These are phyloP conservation scores for Fusarium virguliforme DNA, from an alignment of 2,329 filamentous ascomycete species.

Conservation along the genomic window DNA sequence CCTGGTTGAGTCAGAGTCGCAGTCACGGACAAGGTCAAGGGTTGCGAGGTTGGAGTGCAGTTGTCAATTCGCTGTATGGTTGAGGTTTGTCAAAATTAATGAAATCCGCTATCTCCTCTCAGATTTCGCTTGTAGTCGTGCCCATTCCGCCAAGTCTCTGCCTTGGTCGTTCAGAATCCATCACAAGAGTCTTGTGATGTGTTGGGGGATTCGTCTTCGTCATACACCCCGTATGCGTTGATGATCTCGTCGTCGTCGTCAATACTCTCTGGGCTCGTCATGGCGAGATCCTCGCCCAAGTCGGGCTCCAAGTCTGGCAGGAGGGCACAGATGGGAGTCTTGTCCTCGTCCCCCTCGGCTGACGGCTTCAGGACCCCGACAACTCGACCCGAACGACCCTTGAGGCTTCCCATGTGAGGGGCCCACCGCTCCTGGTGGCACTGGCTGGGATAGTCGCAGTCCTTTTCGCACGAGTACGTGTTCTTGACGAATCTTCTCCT, in stretches of 20 bases:
- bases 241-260: conserved; percentile 21
- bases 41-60: conserved; percentile 13
- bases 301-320: conserved; percentile 18
- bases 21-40: conserved; percentile 25
- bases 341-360: neutral
- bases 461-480: conserved; percentile 41
- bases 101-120: conserved; percentile 24
- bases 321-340: conserved; percentile 28
- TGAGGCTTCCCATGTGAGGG: neutral
- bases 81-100: conserved; percentile 25
- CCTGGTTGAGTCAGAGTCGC: conserved; percentile 33
- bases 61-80: conserved; percentile 19
- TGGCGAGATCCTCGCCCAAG: neutral
- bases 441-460: conserved; percentile 49
- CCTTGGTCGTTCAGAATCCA: neutral
- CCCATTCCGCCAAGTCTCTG: no score
- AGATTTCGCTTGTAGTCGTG: neutral
- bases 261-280: conserved; percentile 12
- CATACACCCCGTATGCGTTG: conserved; percentile 10
- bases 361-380: neutral
- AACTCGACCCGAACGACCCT: neutral
- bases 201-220: neutral
- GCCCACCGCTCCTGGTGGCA: conserved; percentile 36
- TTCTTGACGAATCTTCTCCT: conserved; percentile 16
- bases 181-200: no score